Evolutionary conservation across 139 green algal genomes (phyloP).

Genomic region (Nannochloris sp.): DNA sequence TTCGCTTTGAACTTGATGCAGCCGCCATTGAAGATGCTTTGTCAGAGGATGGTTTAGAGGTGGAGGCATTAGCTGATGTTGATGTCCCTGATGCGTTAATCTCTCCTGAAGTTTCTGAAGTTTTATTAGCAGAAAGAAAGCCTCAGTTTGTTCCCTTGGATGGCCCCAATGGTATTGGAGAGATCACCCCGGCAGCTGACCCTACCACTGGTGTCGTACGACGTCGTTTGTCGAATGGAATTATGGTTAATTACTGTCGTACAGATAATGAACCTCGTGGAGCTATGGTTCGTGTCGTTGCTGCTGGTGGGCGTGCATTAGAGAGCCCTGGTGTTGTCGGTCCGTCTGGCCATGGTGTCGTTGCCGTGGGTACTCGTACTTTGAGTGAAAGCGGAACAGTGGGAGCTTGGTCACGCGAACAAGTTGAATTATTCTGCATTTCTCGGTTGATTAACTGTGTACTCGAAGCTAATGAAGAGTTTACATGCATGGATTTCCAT

Average conservation of each 20-base stretch:
- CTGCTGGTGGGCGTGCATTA: conserved; percentile 60
- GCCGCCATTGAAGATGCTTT: conserved; percentile 64
- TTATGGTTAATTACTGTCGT: conserved; percentile 83
- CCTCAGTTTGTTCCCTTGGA: conserved; percentile 66
- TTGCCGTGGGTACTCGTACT: conserved; percentile 72
- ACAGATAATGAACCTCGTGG: conserved; percentile 86
- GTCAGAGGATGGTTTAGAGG: conserved; percentile 36
- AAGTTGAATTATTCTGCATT: conserved; percentile 95
- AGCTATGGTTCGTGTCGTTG: conserved; percentile 80
- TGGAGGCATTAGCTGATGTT: conserved; percentile 61
- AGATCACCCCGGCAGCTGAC: not conserved
- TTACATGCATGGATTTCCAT: conserved; percentile 89
- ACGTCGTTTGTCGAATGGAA: conserved; percentile 85
- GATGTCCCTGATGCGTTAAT: conserved; percentile 68
- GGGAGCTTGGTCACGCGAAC: conserved; percentile 68
- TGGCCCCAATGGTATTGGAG: not conserved
- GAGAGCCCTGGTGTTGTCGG: conserved; percentile 40
- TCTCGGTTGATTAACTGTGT: conserved; percentile 89
- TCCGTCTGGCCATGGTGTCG: conserved; percentile 56
- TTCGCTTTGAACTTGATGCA: conserved; percentile 62
- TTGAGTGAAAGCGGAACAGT: conserved; percentile 79
- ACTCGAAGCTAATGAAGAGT: conserved; percentile 94
- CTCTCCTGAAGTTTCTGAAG: conserved; percentile 41
- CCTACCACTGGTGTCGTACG: conserved; percentile 64
- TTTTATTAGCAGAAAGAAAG: conserved; percentile 40